phyloP scores from a whole-genome alignment of 2,329 filamentous ascomycete species.

The Ceratocystis ficicola region DNA sequence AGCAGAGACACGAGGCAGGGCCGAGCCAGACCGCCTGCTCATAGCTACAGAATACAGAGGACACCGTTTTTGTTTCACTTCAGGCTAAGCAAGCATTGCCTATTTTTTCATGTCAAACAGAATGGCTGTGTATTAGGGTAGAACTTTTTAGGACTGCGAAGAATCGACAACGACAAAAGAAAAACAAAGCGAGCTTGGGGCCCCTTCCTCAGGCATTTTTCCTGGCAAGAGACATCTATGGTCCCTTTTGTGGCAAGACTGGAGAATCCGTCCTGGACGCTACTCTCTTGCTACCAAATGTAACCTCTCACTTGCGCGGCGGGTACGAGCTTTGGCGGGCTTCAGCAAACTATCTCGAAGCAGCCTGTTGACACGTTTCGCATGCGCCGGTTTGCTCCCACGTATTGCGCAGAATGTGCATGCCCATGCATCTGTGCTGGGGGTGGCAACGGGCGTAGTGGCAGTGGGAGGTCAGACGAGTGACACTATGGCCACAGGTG shows the following conservation, averaged over 20 bases:
- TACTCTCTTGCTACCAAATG: neutral
- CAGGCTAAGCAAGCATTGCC: too few species aligned
- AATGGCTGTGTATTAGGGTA: neutral
- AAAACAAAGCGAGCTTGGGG: too few species aligned
- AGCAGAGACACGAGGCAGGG: neutral
- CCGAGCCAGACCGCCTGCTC: too few species aligned
- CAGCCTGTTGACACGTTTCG: slow-evolving; percentile 32
- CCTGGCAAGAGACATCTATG: too few species aligned
- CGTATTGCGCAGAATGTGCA: slow-evolving; percentile 52
- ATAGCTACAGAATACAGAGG: neutral
- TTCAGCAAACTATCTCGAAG: neutral
- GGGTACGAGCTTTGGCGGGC: neutral
- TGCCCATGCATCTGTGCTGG: slow-evolving; percentile 54
- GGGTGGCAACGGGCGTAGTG: slow-evolving; percentile 64
- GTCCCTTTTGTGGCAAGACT: too few species aligned
- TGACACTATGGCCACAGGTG: slow-evolving; percentile 47
- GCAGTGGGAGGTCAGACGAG: slow-evolving; percentile 55
- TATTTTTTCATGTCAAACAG: neutral
- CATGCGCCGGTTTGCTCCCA: slow-evolving; percentile 46
- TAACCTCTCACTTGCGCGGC: neutral
- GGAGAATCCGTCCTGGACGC: too few species aligned
- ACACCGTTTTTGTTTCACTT: neutral
- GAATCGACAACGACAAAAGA: too few species aligned
- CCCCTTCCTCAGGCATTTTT: too few species aligned
- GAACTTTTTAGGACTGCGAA: neutral